Base-by-base conservation (phyloP, 2,329 filamentous ascomycete genomes). In the Fusarium coicis region DNA sequence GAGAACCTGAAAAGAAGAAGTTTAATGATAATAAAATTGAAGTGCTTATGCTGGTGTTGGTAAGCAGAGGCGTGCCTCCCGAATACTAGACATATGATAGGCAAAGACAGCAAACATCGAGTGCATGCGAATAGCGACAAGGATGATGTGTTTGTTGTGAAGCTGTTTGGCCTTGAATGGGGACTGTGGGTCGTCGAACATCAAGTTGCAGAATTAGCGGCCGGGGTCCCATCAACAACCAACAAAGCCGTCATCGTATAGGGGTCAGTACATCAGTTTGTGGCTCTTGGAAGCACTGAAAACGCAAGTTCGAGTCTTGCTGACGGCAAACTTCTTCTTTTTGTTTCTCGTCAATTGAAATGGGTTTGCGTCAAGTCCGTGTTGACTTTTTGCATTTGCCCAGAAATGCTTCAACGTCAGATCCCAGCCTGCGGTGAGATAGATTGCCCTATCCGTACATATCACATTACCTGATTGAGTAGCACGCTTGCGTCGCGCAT, bases 251-350 rank as follows among this genome's bases (percentile, higher is more conserved):
- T 67, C 64, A 67, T 67, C 64, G 64, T 67, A 67, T 67, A 67
- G 64, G 64, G 64, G 64, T 67, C 43, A 67, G 64, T 66, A 66
- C 62, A 66, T 66, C 64, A 66, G 64, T 66, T 66, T 66, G 64
- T 66, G 62, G 64, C 53, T 66, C 10, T 66, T 46, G 8, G 36
- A 66, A 66, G 39, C 64, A 66, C 64, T 66, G 64, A 66, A 66
- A 66, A 66, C 64, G 64, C 64, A 66, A 66, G 64, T 66, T 66
- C 64, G 62, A 66, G 64, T 66, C 64, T 66, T 66, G 64, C 64
- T 66, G 64, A 66, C 64, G 64, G 64, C 64, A 66, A 50, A 36
- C 2, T 4, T 37, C 11, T 37, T 9, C 19, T 61, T 56, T 61
- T 61, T 37, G 12, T 0, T 14, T 12, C 16, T 34, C 2, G 2